Conservation (phyloP, 768 basidiomycete genomes). For the Mycena alexandri region DNA sequence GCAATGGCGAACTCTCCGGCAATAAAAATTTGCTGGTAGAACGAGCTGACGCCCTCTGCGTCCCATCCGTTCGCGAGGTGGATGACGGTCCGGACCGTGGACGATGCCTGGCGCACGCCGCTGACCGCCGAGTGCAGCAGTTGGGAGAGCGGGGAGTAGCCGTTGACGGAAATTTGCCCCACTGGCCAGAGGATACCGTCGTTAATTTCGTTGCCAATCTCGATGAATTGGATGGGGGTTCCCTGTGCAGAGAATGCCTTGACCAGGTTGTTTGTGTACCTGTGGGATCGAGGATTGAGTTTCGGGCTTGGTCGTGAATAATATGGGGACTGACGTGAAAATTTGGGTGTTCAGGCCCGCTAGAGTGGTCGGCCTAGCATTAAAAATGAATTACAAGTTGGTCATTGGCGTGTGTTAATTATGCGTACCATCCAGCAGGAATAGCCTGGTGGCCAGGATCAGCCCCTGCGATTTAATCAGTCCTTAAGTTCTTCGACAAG, state of each 20-base stretch:
- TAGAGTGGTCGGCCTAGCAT: slow-evolving; percentile 43
- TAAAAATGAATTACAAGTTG: too few relatives aligned
- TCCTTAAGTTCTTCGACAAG: too few relatives aligned
- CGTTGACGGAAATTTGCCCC: slow-evolving; percentile 65
- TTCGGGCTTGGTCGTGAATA: too few relatives aligned
- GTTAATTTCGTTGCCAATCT: slow-evolving; percentile 77
- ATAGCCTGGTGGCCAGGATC: slow-evolving; percentile 74
- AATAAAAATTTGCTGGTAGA: slow-evolving; percentile 66
- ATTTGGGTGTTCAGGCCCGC: slow-evolving; percentile 68
- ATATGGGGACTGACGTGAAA: slow-evolving; percentile 54
- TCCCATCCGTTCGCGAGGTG: slow-evolving; percentile 78
- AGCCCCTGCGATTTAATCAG: slow-evolving; percentile 58
- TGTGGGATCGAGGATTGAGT: slow-evolving; percentile 32
- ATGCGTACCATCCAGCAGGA: slow-evolving; percentile 67
- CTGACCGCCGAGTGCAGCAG: slow-evolving; percentile 70
- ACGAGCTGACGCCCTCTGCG: slow-evolving; percentile 56
- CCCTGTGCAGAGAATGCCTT: slow-evolving; percentile 65
- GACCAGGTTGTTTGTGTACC: slow-evolving; percentile 67
- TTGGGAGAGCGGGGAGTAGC: slow-evolving; percentile 67
- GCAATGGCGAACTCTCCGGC: slow-evolving; percentile 6
- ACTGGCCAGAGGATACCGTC: slow-evolving; percentile 73
- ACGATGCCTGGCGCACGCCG: slow-evolving; percentile 64
- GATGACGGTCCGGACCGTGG: slow-evolving; percentile 63
- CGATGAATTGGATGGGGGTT: slow-evolving; percentile 50
- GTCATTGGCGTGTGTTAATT: neutral